phyloP scores from a whole-genome alignment of 805 yeast genomes.

The Lipomyces spencermartinsiae region DNA sequence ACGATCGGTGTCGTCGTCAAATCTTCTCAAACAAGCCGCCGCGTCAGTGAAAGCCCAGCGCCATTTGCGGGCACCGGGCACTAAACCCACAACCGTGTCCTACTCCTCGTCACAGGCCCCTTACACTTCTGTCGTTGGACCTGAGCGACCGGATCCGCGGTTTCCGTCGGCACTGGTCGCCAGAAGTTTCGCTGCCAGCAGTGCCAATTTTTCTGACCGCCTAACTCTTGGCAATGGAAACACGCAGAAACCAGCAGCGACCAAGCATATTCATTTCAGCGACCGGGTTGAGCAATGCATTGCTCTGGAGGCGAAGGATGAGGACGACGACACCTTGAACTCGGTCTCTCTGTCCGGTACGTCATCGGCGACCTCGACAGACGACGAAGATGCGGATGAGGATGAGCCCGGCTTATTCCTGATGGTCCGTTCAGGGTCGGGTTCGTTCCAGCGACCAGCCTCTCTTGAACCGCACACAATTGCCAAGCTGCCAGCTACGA shows the following conservation, averaged over 20 bases:
- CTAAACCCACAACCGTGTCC: conserved; percentile 32
- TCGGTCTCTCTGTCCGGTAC: conserved; percentile 13
- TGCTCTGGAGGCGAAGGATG: conserved; percentile 60
- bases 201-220: conserved; percentile 34
- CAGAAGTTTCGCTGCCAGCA: conserved; percentile 29
- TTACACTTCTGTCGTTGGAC: conserved; percentile 4
- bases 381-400: conserved; percentile 56
- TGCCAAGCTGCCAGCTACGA: conserved; percentile 83
- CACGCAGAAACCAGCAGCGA: conserved; percentile 15
- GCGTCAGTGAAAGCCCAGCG: conserved; percentile 34
- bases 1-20: conserved; percentile 34
- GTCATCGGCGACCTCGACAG: conserved; percentile 21
- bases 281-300: conserved; percentile 95
- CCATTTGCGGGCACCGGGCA: conserved; percentile 37
- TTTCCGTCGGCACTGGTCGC: conserved; percentile 30
- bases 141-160: conserved; percentile 30
- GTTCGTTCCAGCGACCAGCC: conserved; percentile 44
- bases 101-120: conserved; percentile 19
- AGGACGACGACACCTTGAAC: conserved; percentile 30
- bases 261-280: conserved; percentile 85
- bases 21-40: conserved; percentile 37
- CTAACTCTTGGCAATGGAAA: conserved; percentile 14
- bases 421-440: conserved; percentile 54
- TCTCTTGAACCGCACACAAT: conserved; percentile 58
- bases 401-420: conserved; percentile 75